Evolutionary conservation across 306 rosid species (phyloP).

Genomic region (Acacia confusa): DNA sequence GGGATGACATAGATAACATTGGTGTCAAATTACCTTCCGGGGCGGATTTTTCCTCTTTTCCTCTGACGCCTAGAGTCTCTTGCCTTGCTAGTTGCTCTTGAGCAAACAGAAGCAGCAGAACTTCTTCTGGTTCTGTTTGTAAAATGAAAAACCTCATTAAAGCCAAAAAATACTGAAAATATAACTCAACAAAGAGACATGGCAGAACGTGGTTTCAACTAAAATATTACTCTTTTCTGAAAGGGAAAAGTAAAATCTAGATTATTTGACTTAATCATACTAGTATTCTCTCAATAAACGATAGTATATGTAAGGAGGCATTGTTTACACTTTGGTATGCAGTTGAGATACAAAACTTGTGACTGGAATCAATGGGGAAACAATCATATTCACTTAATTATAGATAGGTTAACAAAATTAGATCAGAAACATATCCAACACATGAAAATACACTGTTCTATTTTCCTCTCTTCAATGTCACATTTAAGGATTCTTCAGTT

Average conservation of each 20-base stretch:
- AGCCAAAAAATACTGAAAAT: not conserved
- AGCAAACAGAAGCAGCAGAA: slow-evolving; percentile 57
- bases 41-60: slow-evolving; percentile 94
- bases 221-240: not conserved
- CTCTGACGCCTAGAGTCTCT: slow-evolving; percentile 84
- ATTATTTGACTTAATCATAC: slow-evolving; percentile 11
- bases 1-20: not conserved
- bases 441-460: not conserved
- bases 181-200: not conserved
- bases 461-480: not conserved
- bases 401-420: too few species aligned
- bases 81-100: slow-evolving; percentile 78
- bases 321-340: slow-evolving; percentile 1
- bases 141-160: slow-evolving; percentile 18
- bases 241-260: slow-evolving; percentile 10
- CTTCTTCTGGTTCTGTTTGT: slow-evolving; percentile 71
- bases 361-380: not conserved
- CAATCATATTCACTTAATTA: not conserved
- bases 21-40: slow-evolving; percentile 74
- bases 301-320: not conserved
- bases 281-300: not conserved
- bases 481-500: slow-evolving; percentile 7
- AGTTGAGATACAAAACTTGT: slow-evolving; percentile 7
- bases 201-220: not conserved
- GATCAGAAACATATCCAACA: not conserved